Evolutionary conservation across 495 filamentous ascomycete species (phyloP), one percentile per base, ranked within the genome.

Genomic region (Neurospora terricola): DNA sequence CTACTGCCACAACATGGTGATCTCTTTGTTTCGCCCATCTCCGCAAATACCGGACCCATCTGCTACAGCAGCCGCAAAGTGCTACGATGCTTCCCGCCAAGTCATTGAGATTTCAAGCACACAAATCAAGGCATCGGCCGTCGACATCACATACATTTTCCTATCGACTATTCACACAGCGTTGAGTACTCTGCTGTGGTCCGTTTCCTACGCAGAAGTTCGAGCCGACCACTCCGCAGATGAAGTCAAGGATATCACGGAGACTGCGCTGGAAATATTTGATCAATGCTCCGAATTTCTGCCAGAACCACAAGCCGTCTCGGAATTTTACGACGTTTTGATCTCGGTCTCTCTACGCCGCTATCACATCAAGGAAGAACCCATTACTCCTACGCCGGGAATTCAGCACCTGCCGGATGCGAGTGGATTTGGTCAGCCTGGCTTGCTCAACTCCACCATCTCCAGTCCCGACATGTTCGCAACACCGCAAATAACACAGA

Each of bases 111-210:
- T 93, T 81, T 90, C 93, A 43, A 88, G 86, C 76, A 87, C 91
- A 69, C 93, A 96, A 79, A 91, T 96, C 77, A 85, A 88, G 73
- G 89, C 87, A 10, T 86, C 86, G 9, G 89, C 88, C 30, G 90
- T 95, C 27, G 95, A 97, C 77, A 83, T 97, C 71, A 97, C 93
- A 4, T 98, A 94, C 93, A 90, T 96, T 43, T 97, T 96, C 78
- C 88, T 95, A 9, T 88, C 96, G 73, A 88, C 91, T 43, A 85
- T 97, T 27, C 97, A 97, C 81, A 93, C 93, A 87, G 89, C 91
- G 18, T 85, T 97, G 48, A 95, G 96, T 77, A 93, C 92, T 30
- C 87, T 97, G 40, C 88, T 98, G 3, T 98, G 95, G 95, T 86
- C 90, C 9, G 86, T 96, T 30, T 95, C 93, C 4, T 96, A 95